Conservation (phyloP, 345 rosid genomes). For the Iberis pinnata region DNA sequence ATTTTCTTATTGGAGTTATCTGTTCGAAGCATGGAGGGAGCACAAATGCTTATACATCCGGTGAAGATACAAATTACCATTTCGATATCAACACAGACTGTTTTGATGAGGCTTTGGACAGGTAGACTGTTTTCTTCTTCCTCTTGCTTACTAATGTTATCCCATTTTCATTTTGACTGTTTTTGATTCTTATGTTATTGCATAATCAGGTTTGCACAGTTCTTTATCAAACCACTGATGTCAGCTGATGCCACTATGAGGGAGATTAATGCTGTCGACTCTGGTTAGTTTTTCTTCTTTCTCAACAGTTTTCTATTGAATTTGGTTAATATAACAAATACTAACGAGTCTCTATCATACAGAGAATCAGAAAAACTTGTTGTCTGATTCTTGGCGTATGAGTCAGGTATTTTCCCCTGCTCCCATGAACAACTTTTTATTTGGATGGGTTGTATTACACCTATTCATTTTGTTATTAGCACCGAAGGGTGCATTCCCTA, state of each 20-base stretch:
- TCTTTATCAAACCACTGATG: conserved; percentile 87
- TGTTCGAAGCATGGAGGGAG: conserved; percentile 77
- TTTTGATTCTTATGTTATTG: conserved; percentile 23
- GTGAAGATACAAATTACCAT: conserved; percentile 66
- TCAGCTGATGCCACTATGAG: conserved; percentile 87
- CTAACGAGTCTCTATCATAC: conserved; percentile 25
- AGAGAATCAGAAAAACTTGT: conserved; percentile 90
- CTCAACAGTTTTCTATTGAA: too few species aligned
- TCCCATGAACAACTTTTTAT: too few species aligned
- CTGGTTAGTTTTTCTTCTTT: conserved; percentile 45
- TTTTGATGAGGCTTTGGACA: conserved; percentile 85
- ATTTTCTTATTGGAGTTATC: too few species aligned
- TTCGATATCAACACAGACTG: conserved; percentile 67
- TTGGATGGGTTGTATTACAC: too few species aligned
- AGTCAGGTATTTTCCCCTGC: conserved; percentile 81
- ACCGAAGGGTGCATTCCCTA: too few species aligned
- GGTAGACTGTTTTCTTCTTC: conserved; percentile 34
- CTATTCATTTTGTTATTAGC: too few species aligned
- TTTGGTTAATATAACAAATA: neutral
- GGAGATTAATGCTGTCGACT: conserved; percentile 91
- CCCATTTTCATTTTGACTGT: neutral
- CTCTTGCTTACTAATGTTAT: neutral
- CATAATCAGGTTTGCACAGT: conserved; percentile 68
- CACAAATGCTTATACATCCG: conserved; percentile 74
- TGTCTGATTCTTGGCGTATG: conserved; percentile 81